A percentile compares a stretch with the other conserved stretches of the same genome.
phyloP scores from a whole-genome alignment of 2,329 filamentous ascomycete genomes.

The Trichoderma sp. region DNA sequence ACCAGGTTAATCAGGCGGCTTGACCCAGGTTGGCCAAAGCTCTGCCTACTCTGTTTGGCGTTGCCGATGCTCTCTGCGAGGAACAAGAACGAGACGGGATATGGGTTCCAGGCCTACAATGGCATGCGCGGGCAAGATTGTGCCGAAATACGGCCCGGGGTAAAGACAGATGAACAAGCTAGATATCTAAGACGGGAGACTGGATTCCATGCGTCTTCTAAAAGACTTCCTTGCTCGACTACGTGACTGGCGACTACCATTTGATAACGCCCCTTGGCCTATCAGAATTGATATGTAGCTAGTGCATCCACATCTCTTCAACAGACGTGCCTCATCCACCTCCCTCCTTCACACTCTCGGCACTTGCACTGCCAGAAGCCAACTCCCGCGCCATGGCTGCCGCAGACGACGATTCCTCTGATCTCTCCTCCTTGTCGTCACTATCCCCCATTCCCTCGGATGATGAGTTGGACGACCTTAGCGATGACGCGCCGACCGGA shows the following conservation, averaged over 20 bases:
- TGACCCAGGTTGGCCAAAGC: constrained; percentile 20
- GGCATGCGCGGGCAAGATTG: constrained; percentile 27
- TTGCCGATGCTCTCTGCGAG: constrained; percentile 7
- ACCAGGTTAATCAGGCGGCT: background rate
- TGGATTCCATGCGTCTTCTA: background rate
- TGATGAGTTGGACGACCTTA: constrained; percentile 54
- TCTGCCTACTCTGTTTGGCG: constrained; percentile 3
- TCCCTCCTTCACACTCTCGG: constrained; percentile 35
- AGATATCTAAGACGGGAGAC: constrained; percentile 3
- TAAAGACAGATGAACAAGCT: constrained; percentile 19
- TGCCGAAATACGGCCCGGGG: constrained; percentile 23
- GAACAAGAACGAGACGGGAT: background rate
- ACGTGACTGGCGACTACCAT: constrained; percentile 30
- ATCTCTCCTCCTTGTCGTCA: constrained; percentile 62
- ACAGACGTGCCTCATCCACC: constrained; percentile 37
- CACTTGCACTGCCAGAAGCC: constrained; percentile 31
- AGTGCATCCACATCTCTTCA: constrained; percentile 42
- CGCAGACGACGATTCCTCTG: constrained; percentile 64
- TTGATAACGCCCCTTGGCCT: constrained; percentile 37
- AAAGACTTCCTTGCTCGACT: constrained; percentile 10
- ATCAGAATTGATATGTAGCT: constrained; percentile 39
- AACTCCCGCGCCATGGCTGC: constrained; percentile 51
- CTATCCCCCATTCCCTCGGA: constrained; percentile 51
- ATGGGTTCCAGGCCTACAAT: constrained; percentile 13
- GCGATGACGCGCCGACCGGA: constrained; percentile 45